phyloP scores from a whole-genome alignment of 495 filamentous ascomycete species.

The Penicillium coffeae region DNA sequence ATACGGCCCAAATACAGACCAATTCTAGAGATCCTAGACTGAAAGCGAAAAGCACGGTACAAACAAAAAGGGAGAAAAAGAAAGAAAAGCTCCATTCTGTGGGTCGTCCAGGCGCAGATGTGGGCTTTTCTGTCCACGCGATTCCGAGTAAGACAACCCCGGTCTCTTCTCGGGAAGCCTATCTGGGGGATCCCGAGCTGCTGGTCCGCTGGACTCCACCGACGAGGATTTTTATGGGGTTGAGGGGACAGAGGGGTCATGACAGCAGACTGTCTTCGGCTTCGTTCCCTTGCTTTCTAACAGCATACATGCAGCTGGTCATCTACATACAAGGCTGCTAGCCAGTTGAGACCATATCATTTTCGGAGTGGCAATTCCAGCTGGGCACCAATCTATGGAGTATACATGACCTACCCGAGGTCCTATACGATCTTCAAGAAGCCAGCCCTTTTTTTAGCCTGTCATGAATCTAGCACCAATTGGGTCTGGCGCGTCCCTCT shows the following conservation, averaged over 20 bases:
- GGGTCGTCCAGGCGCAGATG: background rate
- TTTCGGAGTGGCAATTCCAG: too few species aligned
- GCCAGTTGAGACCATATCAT: too few species aligned
- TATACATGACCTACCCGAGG: too few species aligned
- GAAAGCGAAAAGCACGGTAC: constrained; percentile 4
- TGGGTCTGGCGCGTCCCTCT: too few species aligned
- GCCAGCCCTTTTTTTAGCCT: too few species aligned
- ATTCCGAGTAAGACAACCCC: constrained; percentile 6
- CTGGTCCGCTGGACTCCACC: constrained; percentile 6
- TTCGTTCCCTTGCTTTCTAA: background rate
- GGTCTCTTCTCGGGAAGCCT: constrained; percentile 21
- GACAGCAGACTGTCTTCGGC: background rate
- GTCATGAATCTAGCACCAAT: too few species aligned
- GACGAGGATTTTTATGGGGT: constrained; percentile 4
- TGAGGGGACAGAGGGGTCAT: background rate
- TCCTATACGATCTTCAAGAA: too few species aligned
- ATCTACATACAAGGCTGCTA: too few species aligned
- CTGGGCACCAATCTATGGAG: too few species aligned
- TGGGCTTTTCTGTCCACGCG: background rate
- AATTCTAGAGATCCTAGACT: background rate
- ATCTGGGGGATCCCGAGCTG: constrained; percentile 22
- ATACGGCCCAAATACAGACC: constrained; percentile 12
- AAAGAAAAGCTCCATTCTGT: background rate
- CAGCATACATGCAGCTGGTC: background rate
- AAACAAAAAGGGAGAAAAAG: constrained; percentile 2